These are phyloP conservation scores for Boechera divaricarpa DNA, from an alignment of 345 rosid species.

Conservation along the genomic window DNA sequence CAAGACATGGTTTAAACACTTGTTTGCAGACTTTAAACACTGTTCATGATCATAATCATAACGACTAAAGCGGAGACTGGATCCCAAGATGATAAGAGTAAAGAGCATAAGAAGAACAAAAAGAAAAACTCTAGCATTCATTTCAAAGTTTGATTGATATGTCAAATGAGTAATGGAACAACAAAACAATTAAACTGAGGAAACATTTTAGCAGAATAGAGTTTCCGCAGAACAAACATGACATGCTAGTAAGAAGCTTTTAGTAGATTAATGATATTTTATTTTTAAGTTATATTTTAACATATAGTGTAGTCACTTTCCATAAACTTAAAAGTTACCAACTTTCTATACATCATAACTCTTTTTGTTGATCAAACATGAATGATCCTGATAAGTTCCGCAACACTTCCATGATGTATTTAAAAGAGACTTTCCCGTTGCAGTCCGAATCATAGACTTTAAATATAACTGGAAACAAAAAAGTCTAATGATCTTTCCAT, in stretches of 20 bases:
- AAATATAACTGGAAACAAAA: conserved; percentile 60
- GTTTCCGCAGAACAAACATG: background rate
- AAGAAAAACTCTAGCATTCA: background rate
- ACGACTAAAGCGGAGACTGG: background rate
- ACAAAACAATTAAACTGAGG: background rate
- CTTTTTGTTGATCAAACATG: conserved; percentile 73
- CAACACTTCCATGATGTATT: conserved; percentile 77
- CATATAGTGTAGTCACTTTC: background rate
- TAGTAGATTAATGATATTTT: background rate
- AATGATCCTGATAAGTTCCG: conserved; percentile 79
- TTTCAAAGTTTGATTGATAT: background rate
- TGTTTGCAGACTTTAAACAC: background rate
- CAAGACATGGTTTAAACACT: background rate
- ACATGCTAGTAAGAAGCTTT: background rate
- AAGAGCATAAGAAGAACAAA: background rate
- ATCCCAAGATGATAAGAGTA: background rate
- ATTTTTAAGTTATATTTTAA: background rate
- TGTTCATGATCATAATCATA: conserved; percentile 24
- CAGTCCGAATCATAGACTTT: conserved; percentile 85
- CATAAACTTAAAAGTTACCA: background rate
- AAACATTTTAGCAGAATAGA: background rate
- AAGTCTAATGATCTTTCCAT: too few species aligned
- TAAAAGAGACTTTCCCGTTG: conserved; percentile 76
- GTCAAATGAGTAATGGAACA: background rate
- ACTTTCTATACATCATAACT: conserved; percentile 51